phyloP scores from a whole-genome alignment of 2,329 filamentous ascomycete species.

The Phialophora tarda region DNA sequence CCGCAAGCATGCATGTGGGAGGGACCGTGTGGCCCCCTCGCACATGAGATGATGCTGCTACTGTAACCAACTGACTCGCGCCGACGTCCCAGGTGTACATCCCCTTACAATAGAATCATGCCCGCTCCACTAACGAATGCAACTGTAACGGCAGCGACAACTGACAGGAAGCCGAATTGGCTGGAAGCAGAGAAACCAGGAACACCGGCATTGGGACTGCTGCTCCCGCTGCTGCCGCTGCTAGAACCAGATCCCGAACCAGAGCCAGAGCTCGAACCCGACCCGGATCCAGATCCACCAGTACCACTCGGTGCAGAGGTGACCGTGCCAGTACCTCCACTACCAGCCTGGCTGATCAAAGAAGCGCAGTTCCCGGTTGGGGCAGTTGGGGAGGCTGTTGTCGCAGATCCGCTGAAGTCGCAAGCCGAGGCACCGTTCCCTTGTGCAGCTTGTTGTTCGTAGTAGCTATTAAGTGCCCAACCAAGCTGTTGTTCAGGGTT shows the following conservation, averaged over 20 bases:
- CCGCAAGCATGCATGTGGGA: not conserved
- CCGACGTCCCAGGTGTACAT: not conserved
- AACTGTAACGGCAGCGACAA: constrained; percentile 52
- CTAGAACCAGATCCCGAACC: constrained; percentile 40
- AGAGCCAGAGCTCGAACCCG: constrained; percentile 24
- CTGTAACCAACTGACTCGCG: constrained; percentile 7
- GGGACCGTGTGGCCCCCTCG: constrained; percentile 18
- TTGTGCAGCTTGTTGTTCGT: constrained; percentile 46
- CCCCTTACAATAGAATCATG: constrained; percentile 54
- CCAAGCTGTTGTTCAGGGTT: constrained; percentile 50
- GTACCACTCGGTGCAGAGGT: constrained; percentile 47
- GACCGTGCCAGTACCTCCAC: constrained; percentile 48
- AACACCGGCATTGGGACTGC: constrained; percentile 37
- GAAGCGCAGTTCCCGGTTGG: constrained; percentile 47
- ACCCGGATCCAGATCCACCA: constrained; percentile 36
- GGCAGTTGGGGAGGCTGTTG: constrained; percentile 44
- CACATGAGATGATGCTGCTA: constrained; percentile 12
- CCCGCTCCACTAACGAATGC: constrained; percentile 52
- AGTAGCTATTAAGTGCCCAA: constrained; percentile 54
- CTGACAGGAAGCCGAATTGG: constrained; percentile 49
- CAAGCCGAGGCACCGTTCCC: constrained; percentile 48
- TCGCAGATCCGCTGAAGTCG: constrained; percentile 51
- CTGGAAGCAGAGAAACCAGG: constrained; percentile 23
- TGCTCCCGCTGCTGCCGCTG: constrained; percentile 42
- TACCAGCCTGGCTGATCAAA: constrained; percentile 50